Evolutionary conservation across 176 grass and related monocot species (phyloP).

Genomic region (Carex myosuroides): DNA sequence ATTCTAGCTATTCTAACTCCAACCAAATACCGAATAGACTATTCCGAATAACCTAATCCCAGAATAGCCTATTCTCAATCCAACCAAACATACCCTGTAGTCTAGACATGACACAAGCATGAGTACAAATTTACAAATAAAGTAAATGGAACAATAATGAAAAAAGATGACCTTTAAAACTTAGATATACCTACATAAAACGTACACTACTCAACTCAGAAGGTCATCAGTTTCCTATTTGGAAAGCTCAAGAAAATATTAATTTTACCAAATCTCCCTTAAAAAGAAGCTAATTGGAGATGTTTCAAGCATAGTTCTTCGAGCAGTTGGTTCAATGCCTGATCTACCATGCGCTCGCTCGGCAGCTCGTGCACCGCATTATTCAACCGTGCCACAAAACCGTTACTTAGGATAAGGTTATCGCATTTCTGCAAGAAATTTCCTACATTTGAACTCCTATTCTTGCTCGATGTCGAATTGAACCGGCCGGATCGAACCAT

Average conservation of each 20-base stretch:
- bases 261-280: not conserved
- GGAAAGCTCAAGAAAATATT: not conserved
- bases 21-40: too few species aligned
- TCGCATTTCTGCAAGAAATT: conserved; percentile 50
- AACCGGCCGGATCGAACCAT: not conserved
- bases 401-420: conserved; percentile 7
- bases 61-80: too few species aligned
- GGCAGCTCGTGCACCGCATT: conserved; percentile 47
- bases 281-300: conserved; percentile 2
- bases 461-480: not conserved
- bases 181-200: not conserved
- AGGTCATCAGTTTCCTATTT: not conserved
- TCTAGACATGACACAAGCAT: too few species aligned
- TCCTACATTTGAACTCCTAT: conserved; percentile 17
- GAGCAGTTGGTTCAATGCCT: not conserved
- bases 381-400: conserved; percentile 66
- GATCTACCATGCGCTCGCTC: conserved; percentile 34
- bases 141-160: not conserved
- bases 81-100: too few species aligned
- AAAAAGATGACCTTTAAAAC: not conserved
- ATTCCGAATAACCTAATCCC: too few species aligned
- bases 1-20: too few species aligned
- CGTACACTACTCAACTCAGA: too few species aligned
- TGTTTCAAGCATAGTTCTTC: not conserved
- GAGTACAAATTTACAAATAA: not conserved